Percentiles rank a stretch among this genome's conserved stretches.
Evolutionary conservation across 202 grass and related monocot species (phyloP).

Genomic region (Brachypodium distachyon): DNA sequence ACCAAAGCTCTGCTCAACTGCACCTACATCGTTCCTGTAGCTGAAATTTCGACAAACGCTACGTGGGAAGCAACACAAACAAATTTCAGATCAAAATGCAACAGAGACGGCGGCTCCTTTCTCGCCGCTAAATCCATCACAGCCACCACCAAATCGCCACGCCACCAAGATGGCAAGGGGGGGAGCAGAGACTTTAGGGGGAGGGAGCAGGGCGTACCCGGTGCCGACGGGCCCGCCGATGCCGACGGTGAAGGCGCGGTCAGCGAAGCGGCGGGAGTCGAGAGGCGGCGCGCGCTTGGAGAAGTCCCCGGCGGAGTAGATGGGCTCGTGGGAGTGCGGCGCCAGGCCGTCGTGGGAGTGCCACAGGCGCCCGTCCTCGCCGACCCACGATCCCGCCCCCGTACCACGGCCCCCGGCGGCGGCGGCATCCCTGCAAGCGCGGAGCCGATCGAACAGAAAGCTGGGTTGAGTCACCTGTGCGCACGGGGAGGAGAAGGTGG

Average conservation of each 20-base stretch:
- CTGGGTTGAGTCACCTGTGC: not conserved
- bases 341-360: slow-evolving; percentile 95
- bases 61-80: not conserved
- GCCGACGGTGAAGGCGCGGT: slow-evolving; percentile 93
- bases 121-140: not conserved
- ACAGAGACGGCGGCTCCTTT: not conserved
- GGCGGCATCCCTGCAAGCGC: slow-evolving; percentile 21
- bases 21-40: not conserved
- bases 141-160: not conserved
- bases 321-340: slow-evolving; percentile 94
- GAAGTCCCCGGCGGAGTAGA: slow-evolving; percentile 89
- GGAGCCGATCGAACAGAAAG: not conserved
- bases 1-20: not conserved
- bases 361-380: slow-evolving; percentile 68
- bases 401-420: not conserved
- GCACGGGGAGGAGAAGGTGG: not conserved
- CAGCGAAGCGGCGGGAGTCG: slow-evolving; percentile 48
- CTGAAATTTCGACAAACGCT: not conserved
- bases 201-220: slow-evolving; percentile 32
- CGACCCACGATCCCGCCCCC: slow-evolving; percentile 45
- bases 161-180: not conserved
- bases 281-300: slow-evolving; percentile 74
- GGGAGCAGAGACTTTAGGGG: not conserved
- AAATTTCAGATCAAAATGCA: not conserved
- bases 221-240: slow-evolving; percentile 97